Percentiles rank a stretch among this genome's conserved stretches.
Conservation (phyloP, 768 basidiomycete species). For the Podaxis sp. region DNA sequence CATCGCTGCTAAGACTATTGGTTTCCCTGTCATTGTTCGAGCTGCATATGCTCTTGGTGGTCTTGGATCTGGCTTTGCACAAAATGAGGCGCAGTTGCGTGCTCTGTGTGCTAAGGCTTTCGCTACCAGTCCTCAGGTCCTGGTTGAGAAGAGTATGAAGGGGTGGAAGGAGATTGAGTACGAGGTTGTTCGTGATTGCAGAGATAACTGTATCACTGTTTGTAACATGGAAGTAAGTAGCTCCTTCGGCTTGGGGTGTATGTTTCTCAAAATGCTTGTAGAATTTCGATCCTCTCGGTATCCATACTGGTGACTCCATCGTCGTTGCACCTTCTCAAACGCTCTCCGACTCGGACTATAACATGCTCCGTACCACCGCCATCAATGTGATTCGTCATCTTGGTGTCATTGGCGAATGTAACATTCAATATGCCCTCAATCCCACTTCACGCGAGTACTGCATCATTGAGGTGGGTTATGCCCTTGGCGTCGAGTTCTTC, state of each 20-base stretch:
- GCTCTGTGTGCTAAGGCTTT: slow-evolving; percentile 93
- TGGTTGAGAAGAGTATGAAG: slow-evolving; percentile 99
- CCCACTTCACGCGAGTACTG: slow-evolving; percentile 95
- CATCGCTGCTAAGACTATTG: slow-evolving; percentile 78
- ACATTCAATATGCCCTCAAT: slow-evolving; percentile 98
- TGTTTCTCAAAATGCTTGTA: slow-evolving; percentile 30
- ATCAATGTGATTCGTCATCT: slow-evolving; percentile 99
- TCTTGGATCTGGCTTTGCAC: slow-evolving; percentile 94
- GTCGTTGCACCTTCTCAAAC: slow-evolving; percentile 98
- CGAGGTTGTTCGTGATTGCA: slow-evolving; percentile 96
- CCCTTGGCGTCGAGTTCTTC: neutral
- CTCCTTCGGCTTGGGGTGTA: slow-evolving; percentile 8
- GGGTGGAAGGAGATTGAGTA: slow-evolving; percentile 99
- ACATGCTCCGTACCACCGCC: slow-evolving; percentile 98
- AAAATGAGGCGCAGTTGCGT: slow-evolving; percentile 85
- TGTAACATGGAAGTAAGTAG: slow-evolving; percentile 97
- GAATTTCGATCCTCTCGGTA: slow-evolving; percentile 99
- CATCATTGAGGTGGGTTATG: slow-evolving; percentile 80
- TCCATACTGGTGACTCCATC: slow-evolving; percentile 98
- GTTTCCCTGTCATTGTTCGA: slow-evolving; percentile 94
- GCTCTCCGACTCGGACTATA: slow-evolving; percentile 97
- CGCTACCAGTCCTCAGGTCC: slow-evolving; percentile 94
- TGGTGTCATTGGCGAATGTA: slow-evolving; percentile 97
- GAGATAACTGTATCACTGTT: slow-evolving; percentile 98
- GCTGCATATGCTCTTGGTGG: slow-evolving; percentile 97